Evolutionary conservation across 148 eudicot genomes (phyloP), one percentile per base, ranked within the genome.

Genomic region (Rhododendron vialii): DNA sequence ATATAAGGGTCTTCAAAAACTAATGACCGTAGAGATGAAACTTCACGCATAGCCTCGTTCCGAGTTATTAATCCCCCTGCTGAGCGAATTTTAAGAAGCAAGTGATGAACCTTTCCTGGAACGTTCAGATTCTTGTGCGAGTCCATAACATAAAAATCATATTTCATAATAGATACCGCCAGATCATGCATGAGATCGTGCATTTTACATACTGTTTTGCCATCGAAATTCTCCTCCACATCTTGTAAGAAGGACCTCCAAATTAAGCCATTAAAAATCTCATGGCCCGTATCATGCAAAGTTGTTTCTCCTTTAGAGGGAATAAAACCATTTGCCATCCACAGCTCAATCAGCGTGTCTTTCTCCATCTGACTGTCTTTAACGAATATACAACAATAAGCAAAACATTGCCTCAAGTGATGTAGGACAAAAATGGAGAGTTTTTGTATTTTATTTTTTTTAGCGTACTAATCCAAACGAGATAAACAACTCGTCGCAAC

Each of bases 161-260:
- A 7, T 75, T 28, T 2, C 73, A 57, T 41, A 74, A 86, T 63
- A 82, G 45, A 71, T 17, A 4, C 1, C 18, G 85, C 85, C 28
- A 83, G 69, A 59, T 76, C 88, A n/a, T 86, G 88, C 81, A 82
- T 86, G 11, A 83, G 69, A 59, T 76, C 88, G 35, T 86, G 88
- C 81, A 82, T 86, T 53, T 15, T 82, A 43, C 81, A 86, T 24
- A 13, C 2, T 24, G 5, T 47, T 14, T 79, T 57, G 47, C 82
- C 82, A 18, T 0, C 0, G 1, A 0, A 2, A n/a, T 63, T 6
- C 35, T 63, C 84, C 35, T 47, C 7, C 11, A 82, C 81, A 69
- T 86, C 57, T 73, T 82, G 59, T 14, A 86, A 74, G 48, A 74
- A 86, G 3, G 85, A 82, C 65, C 81, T 61, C 41, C 26, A 24